These are phyloP conservation scores for Geotrichum histeridarum DNA, from an alignment of 1,139 yeast species.

Conservation along the genomic window DNA sequence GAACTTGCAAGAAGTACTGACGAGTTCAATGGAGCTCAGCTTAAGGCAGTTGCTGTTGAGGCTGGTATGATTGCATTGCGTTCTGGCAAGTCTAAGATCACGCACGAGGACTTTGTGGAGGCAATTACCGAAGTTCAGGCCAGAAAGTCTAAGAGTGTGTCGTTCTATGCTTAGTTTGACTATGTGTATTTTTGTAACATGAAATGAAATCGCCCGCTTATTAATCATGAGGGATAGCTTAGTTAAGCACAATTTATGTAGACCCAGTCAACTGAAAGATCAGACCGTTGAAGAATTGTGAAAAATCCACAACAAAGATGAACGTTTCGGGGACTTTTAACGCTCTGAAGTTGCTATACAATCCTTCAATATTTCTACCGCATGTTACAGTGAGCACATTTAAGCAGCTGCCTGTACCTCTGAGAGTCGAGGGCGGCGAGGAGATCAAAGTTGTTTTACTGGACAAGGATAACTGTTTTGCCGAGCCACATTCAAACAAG, in stretches of 20 bases:
- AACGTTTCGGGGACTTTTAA: conserved; percentile 74
- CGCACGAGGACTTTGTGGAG: conserved; percentile 97
- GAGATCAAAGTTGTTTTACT: conserved; percentile 72
- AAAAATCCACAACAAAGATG: conserved; percentile 29
- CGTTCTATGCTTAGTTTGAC: conserved; percentile 71
- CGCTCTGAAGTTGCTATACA: conserved; percentile 53
- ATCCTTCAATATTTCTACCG: conserved; percentile 69
- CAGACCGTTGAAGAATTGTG: not conserved
- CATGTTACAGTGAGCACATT: conserved; percentile 60
- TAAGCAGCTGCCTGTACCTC: conserved; percentile 50
- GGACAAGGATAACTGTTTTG: conserved; percentile 94
- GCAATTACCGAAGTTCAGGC: conserved; percentile 98
- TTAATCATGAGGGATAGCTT: not conserved
- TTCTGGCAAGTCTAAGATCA: conserved; percentile 84
- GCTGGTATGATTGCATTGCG: conserved; percentile 94
- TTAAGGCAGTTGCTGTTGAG: conserved; percentile 96
- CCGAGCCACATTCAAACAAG: conserved; percentile 71
- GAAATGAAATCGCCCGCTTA: not conserved
- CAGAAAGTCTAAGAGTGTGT: conserved; percentile 88
- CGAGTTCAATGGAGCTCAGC: conserved; percentile 97
- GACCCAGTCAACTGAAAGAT: too few species aligned
- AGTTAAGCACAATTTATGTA: not conserved
- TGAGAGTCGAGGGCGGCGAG: conserved; percentile 26
- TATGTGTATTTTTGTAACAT: not conserved
- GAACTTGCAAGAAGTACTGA: conserved; percentile 88